Percentiles rank a stretch among this genome's conserved stretches.
phyloP scores from a whole-genome alignment of 1,284 basidiomycete species.

The Cutaneotrichosporon cavernicola region DNA sequence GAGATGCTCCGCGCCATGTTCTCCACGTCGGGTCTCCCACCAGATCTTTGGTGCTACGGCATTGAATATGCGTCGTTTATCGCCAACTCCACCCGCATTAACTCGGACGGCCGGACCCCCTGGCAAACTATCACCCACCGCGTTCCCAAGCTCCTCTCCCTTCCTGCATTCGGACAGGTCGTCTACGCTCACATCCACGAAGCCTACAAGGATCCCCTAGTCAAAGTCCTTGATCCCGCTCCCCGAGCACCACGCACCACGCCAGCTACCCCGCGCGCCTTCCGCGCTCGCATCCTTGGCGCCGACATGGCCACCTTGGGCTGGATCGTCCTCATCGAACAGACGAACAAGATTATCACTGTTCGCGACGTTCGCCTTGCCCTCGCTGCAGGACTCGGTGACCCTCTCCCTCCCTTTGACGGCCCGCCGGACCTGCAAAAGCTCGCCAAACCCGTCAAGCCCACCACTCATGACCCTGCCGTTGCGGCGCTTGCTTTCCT shows the following conservation, averaged over 20 bases:
- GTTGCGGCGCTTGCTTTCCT: too few relatives aligned
- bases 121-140: conserved; percentile 12
- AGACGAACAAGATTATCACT: background rate
- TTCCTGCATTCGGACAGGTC: conserved; percentile 7
- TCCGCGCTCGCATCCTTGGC: conserved; percentile 3
- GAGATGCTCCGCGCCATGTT: conserved; percentile 25
- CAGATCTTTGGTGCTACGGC: too few relatives aligned
- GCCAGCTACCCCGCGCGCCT: background rate
- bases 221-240: too few relatives aligned
- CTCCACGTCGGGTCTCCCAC: conserved; percentile 13
- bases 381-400: too few relatives aligned
- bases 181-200: background rate
- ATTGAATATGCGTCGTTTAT: too few relatives aligned
- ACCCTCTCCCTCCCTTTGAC: too few relatives aligned
- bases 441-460: too few relatives aligned
- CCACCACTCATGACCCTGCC: too few relatives aligned
- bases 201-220: background rate
- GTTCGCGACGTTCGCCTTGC: too few relatives aligned
- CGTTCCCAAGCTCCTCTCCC: conserved; percentile 2
- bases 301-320: background rate
- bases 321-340: background rate
- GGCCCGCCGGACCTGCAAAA: too few relatives aligned
- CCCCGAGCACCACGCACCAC: too few relatives aligned
- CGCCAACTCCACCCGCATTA: conserved; percentile 18
- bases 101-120: conserved; percentile 12